These are phyloP conservation scores for Syzygium oleosum DNA, from an alignment of 345 rosid genomes.

Conservation along the genomic window DNA sequence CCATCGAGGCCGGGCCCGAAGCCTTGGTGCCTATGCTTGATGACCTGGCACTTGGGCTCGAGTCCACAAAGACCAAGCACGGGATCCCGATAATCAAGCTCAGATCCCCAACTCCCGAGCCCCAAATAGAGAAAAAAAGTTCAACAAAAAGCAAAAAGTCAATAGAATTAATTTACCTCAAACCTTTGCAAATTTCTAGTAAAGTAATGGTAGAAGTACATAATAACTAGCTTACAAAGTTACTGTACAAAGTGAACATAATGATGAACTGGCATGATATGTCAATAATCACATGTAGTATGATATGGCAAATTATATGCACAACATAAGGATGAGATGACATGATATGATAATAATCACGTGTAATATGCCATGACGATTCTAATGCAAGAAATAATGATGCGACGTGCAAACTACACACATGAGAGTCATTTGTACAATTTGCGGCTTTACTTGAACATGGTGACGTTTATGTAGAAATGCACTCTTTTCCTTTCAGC, in stretches of 20 bases:
- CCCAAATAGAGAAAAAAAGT: neutral
- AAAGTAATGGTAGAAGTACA: neutral
- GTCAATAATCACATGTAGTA: neutral
- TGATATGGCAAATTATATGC: neutral
- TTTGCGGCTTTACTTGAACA: neutral
- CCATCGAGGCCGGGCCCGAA: too few relatives aligned
- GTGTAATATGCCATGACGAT: neutral
- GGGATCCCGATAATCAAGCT: too few relatives aligned
- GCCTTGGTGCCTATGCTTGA: too few relatives aligned
- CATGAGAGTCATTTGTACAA: neutral
- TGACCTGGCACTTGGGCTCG: too few relatives aligned
- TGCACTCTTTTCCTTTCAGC: neutral
- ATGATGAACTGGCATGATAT: neutral
- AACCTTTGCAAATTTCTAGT: neutral
- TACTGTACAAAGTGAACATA: neutral
- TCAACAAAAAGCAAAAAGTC: neutral
- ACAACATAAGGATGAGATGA: neutral
- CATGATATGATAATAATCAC: neutral
- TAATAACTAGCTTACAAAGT: neutral
- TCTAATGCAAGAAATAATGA: neutral
- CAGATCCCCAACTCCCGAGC: too few relatives aligned
- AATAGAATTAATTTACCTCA: neutral
- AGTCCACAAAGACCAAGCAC: too few relatives aligned
- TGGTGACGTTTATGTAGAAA: neutral
- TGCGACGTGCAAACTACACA: neutral